Conservation (phyloP, 169 alveolate species). For the Plasmodium knowlesi region DNA sequence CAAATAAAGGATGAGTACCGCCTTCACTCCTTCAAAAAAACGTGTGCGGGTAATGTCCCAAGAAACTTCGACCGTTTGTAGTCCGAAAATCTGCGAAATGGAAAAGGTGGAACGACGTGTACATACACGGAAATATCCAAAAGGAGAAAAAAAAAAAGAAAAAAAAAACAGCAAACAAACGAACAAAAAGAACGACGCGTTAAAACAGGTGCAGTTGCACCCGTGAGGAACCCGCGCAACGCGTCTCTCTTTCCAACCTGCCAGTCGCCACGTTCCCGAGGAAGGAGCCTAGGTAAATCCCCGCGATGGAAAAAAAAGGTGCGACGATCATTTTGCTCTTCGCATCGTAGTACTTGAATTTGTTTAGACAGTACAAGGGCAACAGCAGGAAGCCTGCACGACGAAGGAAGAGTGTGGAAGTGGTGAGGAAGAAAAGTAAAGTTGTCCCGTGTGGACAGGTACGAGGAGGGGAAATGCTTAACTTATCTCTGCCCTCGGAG, state of each 20-base stretch:
- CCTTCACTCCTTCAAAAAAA: constrained; percentile 24
- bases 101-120: background rate
- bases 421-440: background rate
- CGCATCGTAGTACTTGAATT: constrained; percentile 46
- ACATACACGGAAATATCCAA: background rate
- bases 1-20: background rate
- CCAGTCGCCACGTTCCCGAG: constrained; percentile 46
- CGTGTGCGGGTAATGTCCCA: constrained; percentile 72
- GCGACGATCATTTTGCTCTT: constrained; percentile 35
- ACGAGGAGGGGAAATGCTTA: background rate
- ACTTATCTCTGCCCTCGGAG: background rate
- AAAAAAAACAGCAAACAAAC: background rate
- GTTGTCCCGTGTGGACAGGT: background rate
- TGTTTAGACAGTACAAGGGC: constrained; percentile 20
- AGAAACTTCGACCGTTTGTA: constrained; percentile 54
- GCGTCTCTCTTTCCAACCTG: constrained; percentile 4
- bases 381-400: constrained; percentile 31
- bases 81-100: constrained; percentile 27
- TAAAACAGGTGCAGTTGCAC: background rate
- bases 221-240: background rate
- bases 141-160: background rate
- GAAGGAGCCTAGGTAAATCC: constrained; percentile 51
- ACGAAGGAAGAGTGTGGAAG: background rate
- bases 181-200: background rate
- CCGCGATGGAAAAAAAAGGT: constrained; percentile 51